phyloP scores from a whole-genome alignment of 2,329 filamentous ascomycete species.

The Penicillium polonicum region DNA sequence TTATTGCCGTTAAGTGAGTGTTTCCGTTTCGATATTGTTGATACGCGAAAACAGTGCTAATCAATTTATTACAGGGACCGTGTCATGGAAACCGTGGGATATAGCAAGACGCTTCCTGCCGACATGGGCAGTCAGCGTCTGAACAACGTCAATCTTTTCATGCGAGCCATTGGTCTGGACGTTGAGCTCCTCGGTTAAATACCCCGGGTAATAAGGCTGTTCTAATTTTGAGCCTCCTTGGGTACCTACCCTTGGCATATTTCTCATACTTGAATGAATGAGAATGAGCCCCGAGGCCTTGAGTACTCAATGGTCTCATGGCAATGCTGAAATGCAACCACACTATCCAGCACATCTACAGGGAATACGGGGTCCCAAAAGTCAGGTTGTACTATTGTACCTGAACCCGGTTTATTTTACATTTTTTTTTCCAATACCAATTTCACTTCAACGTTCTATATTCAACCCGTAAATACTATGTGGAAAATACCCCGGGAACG shows the following conservation, averaged over 20 bases:
- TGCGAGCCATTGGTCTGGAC: conserved; percentile 97
- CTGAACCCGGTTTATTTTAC: conserved; percentile 2
- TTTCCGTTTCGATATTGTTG: not conserved
- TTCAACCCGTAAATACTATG: not conserved
- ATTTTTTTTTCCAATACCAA: conserved; percentile 12
- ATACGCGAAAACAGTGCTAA: conserved; percentile 15
- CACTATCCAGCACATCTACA: not conserved
- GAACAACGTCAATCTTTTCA: conserved; percentile 94
- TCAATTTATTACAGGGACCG: conserved; percentile 59
- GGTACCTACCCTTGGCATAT: not conserved
- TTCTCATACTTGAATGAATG: not conserved
- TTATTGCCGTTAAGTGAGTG: conserved; percentile 81
- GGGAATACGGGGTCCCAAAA: conserved; percentile 1
- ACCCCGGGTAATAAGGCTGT: not conserved
- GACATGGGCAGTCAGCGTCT: conserved; percentile 82
- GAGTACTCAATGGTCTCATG: not conserved
- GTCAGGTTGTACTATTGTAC: not conserved
- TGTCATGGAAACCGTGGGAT: conserved; percentile 88
- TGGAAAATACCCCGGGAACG: not conserved
- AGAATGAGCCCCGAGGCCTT: not conserved
- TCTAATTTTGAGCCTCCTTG: not conserved
- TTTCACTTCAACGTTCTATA: conserved; percentile 4
- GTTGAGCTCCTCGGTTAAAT: conserved; percentile 70
- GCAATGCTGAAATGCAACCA: not conserved
- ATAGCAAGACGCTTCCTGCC: conserved; percentile 83